Conservation (phyloP, 148 eudicot species). For the Drosera capensis region DNA sequence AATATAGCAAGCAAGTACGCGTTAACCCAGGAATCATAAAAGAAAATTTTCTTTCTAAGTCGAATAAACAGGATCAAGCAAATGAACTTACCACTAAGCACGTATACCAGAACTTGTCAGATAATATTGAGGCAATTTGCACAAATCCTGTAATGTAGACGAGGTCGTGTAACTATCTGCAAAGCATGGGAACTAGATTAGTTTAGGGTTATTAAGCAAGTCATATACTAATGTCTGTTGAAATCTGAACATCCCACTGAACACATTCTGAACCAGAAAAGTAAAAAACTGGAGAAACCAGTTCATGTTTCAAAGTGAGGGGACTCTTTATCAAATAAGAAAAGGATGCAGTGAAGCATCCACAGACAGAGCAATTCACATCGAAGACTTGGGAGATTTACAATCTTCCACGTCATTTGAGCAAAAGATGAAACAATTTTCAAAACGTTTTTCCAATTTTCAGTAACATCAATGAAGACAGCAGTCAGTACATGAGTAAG, state of each 20-base stretch:
- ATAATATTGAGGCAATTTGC: slow-evolving; percentile 66
- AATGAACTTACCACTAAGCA: slow-evolving; percentile 59
- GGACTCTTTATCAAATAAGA: no score
- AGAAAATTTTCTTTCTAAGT: background rate
- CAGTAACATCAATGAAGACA: background rate
- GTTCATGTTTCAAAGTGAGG: no score
- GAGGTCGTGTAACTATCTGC: slow-evolving; percentile 86
- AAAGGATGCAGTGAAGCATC: no score
- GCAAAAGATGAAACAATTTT: background rate
- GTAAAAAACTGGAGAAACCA: no score
- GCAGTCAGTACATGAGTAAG: background rate
- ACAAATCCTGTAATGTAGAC: slow-evolving; percentile 81
- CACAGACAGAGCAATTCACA: no score
- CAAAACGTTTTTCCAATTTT: background rate
- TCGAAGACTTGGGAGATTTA: no score
- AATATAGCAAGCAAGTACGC: background rate
- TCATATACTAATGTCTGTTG: background rate
- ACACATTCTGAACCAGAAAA: background rate
- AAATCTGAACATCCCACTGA: background rate
- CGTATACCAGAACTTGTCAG: slow-evolving; percentile 84
- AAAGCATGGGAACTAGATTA: slow-evolving; percentile 10
- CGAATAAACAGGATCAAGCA: slow-evolving; percentile 4
- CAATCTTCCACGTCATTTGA: background rate
- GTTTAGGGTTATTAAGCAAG: background rate
- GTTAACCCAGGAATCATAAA: background rate